Evolutionary conservation across 768 basidiomycete species (phyloP).

Genomic region (Tylopilus subfusipes): DNA sequence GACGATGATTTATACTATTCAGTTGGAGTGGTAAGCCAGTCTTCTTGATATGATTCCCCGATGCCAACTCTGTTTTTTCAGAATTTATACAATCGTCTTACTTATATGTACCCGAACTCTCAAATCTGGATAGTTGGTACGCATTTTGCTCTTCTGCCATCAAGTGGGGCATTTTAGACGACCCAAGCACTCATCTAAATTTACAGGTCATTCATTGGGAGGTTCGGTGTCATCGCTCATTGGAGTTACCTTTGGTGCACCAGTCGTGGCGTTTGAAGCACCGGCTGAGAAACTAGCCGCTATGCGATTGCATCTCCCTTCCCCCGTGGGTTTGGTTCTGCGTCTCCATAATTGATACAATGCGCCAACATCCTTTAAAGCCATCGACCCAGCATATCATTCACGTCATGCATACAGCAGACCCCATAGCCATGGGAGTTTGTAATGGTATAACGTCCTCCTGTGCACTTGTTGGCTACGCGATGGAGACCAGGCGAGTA

Average conservation of each 20-base stretch:
- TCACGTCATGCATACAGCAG: constrained; percentile 90
- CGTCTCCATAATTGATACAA: neutral
- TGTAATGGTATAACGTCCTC: constrained; percentile 74
- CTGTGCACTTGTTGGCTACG: constrained; percentile 84
- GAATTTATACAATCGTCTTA: constrained; percentile 92
- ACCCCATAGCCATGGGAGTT: constrained; percentile 86
- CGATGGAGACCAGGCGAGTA: constrained; percentile 63
- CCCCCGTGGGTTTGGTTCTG: constrained; percentile 54
- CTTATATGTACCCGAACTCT: constrained; percentile 84
- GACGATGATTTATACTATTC: constrained; percentile 89
- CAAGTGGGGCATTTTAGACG: neutral
- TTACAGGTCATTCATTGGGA: constrained; percentile 71
- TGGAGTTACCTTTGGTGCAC: constrained; percentile 87
- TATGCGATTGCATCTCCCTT: constrained; percentile 77
- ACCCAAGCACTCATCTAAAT: neutral
- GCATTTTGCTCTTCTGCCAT: constrained; percentile 13
- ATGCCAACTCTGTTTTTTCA: constrained; percentile 26
- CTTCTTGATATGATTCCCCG: neutral
- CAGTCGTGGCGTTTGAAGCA: constrained; percentile 87
- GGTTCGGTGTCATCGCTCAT: constrained; percentile 82
- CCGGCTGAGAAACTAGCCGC: constrained; percentile 74
- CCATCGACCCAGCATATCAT: constrained; percentile 73
- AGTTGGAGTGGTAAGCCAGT: constrained; percentile 66
- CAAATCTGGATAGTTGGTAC: constrained; percentile 84
- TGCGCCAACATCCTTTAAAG: constrained; percentile 33